Evolutionary conservation across 352 stramenopile genomes (phyloP).

Genomic region (Pythium myriotylum): DNA sequence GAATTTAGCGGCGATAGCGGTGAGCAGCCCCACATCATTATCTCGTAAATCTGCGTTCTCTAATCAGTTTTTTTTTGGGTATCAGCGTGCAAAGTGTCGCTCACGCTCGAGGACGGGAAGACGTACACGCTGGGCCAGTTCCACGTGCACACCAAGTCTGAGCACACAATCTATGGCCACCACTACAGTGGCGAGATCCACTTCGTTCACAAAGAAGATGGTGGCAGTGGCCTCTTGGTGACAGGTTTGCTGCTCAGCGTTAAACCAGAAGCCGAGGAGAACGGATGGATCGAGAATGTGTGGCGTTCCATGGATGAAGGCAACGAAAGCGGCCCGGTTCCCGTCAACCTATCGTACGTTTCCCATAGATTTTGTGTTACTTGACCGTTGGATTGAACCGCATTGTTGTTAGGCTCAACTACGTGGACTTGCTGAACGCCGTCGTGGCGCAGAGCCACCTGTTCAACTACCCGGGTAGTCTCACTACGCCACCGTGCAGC

Average conservation of each 20-base stretch:
- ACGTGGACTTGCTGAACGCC: conserved; percentile 54
- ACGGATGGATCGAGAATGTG: conserved; percentile 51
- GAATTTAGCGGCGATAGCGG: conserved; percentile 42
- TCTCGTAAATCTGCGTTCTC: too few species aligned
- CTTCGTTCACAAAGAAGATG: conserved; percentile 55
- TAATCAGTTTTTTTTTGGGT: too few species aligned
- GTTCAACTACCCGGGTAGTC: conserved; percentile 65
- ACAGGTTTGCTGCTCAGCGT: conserved; percentile 51
- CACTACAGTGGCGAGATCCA: conserved; percentile 54
- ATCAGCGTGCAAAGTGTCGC: conserved; percentile 53
- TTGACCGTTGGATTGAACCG: background rate
- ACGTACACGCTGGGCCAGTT: conserved; percentile 64
- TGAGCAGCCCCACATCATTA: conserved; percentile 27
- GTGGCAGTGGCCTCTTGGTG: conserved; percentile 41
- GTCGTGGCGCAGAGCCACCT: conserved; percentile 58
- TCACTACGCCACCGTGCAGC: conserved; percentile 60
- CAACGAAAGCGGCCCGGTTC: conserved; percentile 21
- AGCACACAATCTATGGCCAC: conserved; percentile 60
- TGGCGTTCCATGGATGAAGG: conserved; percentile 43
- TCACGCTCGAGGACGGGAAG: conserved; percentile 43
- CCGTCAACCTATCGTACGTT: conserved; percentile 43
- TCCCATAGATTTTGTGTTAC: background rate
- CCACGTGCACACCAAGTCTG: conserved; percentile 57
- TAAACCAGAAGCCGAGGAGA: conserved; percentile 34
- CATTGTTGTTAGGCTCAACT: conserved; percentile 63